Conservation (phyloP, 495 filamentous ascomycete genomes). For the Penicillium simplicissimum region DNA sequence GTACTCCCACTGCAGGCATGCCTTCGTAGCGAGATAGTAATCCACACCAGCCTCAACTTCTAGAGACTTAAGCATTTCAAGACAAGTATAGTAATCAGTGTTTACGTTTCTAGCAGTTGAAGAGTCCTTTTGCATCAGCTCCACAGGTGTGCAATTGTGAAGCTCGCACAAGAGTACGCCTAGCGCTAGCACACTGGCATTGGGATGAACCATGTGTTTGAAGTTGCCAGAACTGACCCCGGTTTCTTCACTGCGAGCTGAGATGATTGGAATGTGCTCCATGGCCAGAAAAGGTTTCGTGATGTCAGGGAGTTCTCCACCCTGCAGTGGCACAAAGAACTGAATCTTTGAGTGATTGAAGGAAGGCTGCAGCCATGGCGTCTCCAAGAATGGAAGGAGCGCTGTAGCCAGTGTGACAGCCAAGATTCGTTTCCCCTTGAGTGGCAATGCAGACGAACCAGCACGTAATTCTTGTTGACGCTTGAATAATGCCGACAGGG, state of each 20-base stretch:
- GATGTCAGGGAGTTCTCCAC: constrained; percentile 32
- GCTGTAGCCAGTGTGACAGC: constrained; percentile 32
- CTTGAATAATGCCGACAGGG: constrained; percentile 30
- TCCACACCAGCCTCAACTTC: constrained; percentile 34
- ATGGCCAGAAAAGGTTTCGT: constrained; percentile 33
- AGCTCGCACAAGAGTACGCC: constrained; percentile 40
- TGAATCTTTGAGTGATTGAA: constrained; percentile 38
- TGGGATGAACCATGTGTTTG: constrained; percentile 33
- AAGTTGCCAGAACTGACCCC: constrained; percentile 15
- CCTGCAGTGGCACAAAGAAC: constrained; percentile 29
- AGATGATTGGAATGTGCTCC: constrained; percentile 33
- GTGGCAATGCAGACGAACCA: constrained; percentile 24
- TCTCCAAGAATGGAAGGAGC: constrained; percentile 34
- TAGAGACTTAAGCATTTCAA: constrained; percentile 29
- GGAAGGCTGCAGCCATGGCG: constrained; percentile 35
- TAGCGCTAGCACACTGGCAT: constrained; percentile 34
- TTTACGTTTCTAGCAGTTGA: constrained; percentile 28
- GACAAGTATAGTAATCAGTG: constrained; percentile 32
- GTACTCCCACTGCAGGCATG: constrained; percentile 35
- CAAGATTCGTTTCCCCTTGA: constrained; percentile 33
- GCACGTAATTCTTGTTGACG: constrained; percentile 30
- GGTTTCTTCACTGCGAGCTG: constrained; percentile 20
- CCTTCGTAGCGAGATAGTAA: constrained; percentile 38
- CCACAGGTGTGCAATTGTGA: constrained; percentile 37
- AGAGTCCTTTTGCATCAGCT: constrained; percentile 25